Percentiles rank a stretch among this genome's conserved stretches.
Conservation (phyloP, 2,329 filamentous ascomycete genomes). For the Phyllosticta capitalensis region DNA sequence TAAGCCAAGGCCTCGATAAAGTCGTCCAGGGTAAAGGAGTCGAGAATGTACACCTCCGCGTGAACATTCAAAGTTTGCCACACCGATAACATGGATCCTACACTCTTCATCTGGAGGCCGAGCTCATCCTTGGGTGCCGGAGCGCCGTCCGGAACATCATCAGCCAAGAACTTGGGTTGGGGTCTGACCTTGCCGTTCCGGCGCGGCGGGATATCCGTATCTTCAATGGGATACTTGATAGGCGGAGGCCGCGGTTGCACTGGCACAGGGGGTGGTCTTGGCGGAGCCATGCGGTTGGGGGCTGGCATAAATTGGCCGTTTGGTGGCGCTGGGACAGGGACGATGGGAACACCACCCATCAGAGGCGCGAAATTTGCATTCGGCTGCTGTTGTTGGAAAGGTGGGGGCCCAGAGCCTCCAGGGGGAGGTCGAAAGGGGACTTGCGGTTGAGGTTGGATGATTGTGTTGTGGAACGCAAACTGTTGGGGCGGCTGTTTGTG, state of each 20-base stretch:
- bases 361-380: not conserved
- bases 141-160: constrained; percentile 40
- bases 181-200: constrained; percentile 58
- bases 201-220: constrained; percentile 68
- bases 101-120: constrained; percentile 69
- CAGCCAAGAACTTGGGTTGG: constrained; percentile 65
- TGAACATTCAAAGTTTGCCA: constrained; percentile 99
- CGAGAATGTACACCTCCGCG: constrained; percentile 83
- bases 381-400: not conserved
- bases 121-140: constrained; percentile 28
- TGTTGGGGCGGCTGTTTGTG: constrained; percentile 6
- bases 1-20: constrained; percentile 81
- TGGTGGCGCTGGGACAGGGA: not conserved
- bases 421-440: constrained; percentile 3
- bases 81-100: constrained; percentile 77
- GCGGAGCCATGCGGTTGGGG: not conserved
- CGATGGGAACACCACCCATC: not conserved
- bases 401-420: constrained; percentile 1
- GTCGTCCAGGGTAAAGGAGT: constrained; percentile 97
- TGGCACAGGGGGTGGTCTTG: constrained; percentile 16
- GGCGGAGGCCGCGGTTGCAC: constrained; percentile 45
- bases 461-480: constrained; percentile 1
- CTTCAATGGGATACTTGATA: constrained; percentile 92
- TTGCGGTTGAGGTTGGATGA: not conserved
- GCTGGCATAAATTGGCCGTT: constrained; percentile 7